These are phyloP conservation scores for Nymphaea colorata DNA, from an alignment of 164 flowering plant species.

Conservation along the genomic window DNA sequence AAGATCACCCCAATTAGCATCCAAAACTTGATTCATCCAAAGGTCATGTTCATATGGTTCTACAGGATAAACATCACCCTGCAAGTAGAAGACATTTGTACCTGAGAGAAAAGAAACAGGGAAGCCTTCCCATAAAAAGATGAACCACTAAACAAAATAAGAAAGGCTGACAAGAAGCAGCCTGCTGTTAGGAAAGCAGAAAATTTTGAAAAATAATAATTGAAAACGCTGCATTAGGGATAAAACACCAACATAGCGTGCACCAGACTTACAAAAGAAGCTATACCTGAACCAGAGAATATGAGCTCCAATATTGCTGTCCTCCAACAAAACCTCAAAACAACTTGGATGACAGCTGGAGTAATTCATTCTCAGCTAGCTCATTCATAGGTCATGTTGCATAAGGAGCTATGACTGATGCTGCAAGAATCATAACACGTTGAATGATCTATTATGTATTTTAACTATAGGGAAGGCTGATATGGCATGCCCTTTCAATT, in stretches of 20 bases:
- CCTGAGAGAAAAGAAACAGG: background rate
- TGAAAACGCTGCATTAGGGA: too few relatives aligned
- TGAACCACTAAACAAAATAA: background rate
- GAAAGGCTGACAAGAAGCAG: background rate
- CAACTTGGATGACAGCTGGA: background rate
- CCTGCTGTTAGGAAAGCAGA: background rate
- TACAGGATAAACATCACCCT: conserved; percentile 86
- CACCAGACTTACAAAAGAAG: too few relatives aligned
- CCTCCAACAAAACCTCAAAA: too few relatives aligned
- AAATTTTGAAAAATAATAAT: too few relatives aligned
- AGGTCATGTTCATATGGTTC: conserved; percentile 27
- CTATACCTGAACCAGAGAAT: too few relatives aligned
- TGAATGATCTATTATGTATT: too few relatives aligned
- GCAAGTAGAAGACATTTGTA: background rate
- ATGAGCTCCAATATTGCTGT: too few relatives aligned
- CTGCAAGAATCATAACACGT: too few relatives aligned
- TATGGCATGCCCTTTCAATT: too few relatives aligned
- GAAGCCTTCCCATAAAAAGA: background rate
- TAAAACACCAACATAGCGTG: too few relatives aligned
- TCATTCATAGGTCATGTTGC: background rate
- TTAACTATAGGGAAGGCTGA: too few relatives aligned
- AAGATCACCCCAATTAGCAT: conserved; percentile 97
- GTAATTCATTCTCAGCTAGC: background rate
- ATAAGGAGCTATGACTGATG: background rate
- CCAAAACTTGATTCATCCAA: conserved; percentile 59